A percentile compares a stretch with the other conserved stretches of the same genome.
These are phyloP conservation scores for Grammothele lineata DNA, from an alignment of 768 basidiomycete species.

Conservation along the genomic window DNA sequence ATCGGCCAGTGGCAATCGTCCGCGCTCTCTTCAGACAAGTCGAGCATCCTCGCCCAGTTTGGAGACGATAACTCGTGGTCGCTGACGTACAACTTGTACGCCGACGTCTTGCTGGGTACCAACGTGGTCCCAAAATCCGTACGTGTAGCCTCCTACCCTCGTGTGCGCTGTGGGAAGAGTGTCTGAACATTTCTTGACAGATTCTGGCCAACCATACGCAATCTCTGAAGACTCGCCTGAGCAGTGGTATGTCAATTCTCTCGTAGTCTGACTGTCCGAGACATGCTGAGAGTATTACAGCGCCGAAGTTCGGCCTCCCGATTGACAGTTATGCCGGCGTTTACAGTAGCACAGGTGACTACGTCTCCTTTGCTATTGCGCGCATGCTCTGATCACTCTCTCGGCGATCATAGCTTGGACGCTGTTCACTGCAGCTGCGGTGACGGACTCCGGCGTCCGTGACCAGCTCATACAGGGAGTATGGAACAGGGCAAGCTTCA, in stretches of 20 bases:
- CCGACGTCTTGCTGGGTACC: conserved; percentile 10
- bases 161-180: not conserved
- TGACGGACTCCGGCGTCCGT: conserved; percentile 10
- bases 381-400: not conserved
- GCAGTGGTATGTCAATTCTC: too few relatives aligned
- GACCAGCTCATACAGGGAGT: conserved; percentile 5
- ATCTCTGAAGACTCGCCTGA: conserved; percentile 1
- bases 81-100: conserved; percentile 17
- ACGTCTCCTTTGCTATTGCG: too few relatives aligned
- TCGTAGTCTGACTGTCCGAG: too few relatives aligned
- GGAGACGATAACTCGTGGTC: conserved; percentile 12
- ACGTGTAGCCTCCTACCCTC: not conserved
- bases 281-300: not conserved
- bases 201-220: conserved; percentile 5
- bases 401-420: conserved; percentile 6
- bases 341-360: conserved; percentile 3
- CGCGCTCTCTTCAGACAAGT: not conserved
- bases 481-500: conserved; percentile 3
- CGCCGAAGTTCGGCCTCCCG: not conserved
- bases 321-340: conserved; percentile 2
- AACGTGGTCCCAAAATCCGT: conserved; percentile 7
- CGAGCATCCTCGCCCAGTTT: conserved; percentile 6
- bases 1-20: conserved; percentile 8
- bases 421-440: conserved; percentile 11
- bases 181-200: not conserved